Percentiles rank a stretch among this genome's conserved stretches.
These are phyloP conservation scores for Saccharomyces hybrid DNA, from an alignment of 1,139 yeast genomes.

Conservation along the genomic window DNA sequence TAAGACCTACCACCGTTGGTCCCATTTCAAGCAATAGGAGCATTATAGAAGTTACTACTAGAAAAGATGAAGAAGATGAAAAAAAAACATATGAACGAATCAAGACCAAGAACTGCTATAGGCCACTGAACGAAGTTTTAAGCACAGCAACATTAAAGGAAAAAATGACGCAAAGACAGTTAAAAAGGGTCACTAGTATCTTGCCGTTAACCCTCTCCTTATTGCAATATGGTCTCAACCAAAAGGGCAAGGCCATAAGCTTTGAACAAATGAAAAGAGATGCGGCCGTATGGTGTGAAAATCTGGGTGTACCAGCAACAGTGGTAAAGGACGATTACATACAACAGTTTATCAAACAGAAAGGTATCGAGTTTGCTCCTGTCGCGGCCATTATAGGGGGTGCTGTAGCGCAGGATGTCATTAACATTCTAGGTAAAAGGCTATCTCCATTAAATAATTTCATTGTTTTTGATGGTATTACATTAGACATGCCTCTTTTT, in stretches of 20 bases:
- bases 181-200: slow-evolving; percentile 50
- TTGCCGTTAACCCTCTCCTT: slow-evolving; percentile 57
- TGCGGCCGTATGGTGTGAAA: slow-evolving; percentile 31
- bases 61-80: slow-evolving; percentile 35
- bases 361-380: slow-evolving; percentile 70
- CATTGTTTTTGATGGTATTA: slow-evolving; percentile 64
- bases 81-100: slow-evolving; percentile 42
- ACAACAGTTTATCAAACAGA: slow-evolving; percentile 41
- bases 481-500: slow-evolving; percentile 69
- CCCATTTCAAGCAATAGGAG: slow-evolving; percentile 42
- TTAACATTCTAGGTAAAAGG: slow-evolving; percentile 68
- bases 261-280: slow-evolving; percentile 30
- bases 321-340: slow-evolving; percentile 36
- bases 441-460: slow-evolving; percentile 81
- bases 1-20: slow-evolving; percentile 41
- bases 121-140: slow-evolving; percentile 36
- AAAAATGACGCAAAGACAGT: slow-evolving; percentile 47
- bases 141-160: slow-evolving; percentile 35
- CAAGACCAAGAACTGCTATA: slow-evolving; percentile 49
- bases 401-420: slow-evolving; percentile 80
- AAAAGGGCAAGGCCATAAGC: slow-evolving; percentile 1
- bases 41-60: slow-evolving; percentile 41
- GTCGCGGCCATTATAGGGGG: slow-evolving; percentile 90
- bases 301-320: slow-evolving; percentile 39
- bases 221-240: slow-evolving; percentile 13